Percentiles rank a stretch among this genome's conserved stretches.
Evolutionary conservation across 306 rosid genomes (phyloP).

Genomic region (Psophocarpus tetragonolobus): DNA sequence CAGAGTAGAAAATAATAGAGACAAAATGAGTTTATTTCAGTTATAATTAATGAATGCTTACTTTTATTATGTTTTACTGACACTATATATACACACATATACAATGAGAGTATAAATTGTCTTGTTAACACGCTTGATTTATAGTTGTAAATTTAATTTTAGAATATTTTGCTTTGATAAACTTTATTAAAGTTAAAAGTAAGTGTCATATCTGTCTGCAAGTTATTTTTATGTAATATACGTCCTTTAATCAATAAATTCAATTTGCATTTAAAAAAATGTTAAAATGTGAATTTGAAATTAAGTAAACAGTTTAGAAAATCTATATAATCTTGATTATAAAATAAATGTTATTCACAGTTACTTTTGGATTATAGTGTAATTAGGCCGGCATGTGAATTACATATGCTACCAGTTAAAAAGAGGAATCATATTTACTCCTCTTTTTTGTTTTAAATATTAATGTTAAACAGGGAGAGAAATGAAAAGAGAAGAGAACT

Average conservation of each 20-base stretch:
- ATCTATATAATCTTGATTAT: background rate
- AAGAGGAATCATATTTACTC: background rate
- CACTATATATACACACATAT: background rate
- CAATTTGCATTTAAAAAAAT: too few relatives aligned
- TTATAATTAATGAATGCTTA: background rate
- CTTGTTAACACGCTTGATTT: background rate
- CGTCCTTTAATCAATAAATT: too few relatives aligned
- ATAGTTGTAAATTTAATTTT: background rate
- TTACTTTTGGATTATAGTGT: background rate
- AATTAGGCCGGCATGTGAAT: background rate
- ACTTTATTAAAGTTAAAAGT: background rate
- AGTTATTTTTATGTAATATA: too few relatives aligned
- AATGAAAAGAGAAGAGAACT: background rate
- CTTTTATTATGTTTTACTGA: background rate
- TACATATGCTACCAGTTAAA: background rate
- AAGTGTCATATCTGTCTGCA: too few relatives aligned
- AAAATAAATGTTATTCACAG: background rate
- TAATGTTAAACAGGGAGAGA: background rate
- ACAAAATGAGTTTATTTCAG: background rate
- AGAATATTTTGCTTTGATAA: background rate
- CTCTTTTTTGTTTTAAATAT: background rate
- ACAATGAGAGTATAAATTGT: background rate
- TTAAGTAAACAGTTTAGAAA: background rate
- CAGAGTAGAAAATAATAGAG: background rate
- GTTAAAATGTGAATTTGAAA: background rate